Evolutionary conservation across 768 basidiomycete species (phyloP).

Genomic region (Leucocoprinus birnbaumii): DNA sequence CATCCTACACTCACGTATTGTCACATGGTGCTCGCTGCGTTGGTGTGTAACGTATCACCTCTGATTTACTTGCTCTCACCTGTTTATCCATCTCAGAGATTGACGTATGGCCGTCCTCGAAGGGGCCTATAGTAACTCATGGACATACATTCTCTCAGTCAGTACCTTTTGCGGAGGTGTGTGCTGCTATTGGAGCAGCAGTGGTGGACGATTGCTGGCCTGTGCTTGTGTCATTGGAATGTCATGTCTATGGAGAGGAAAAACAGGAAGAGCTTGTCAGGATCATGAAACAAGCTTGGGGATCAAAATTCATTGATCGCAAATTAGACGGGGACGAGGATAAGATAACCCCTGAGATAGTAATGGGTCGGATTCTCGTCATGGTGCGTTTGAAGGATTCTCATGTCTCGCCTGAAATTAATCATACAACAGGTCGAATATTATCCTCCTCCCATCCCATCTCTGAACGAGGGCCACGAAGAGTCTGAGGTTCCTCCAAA

Average conservation of each 20-base stretch:
- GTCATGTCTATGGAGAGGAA: conserved; percentile 46
- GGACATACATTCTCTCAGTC: conserved; percentile 56
- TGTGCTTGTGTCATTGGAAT: conserved; percentile 58
- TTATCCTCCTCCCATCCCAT: conserved; percentile 31
- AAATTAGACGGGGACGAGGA: conserved; percentile 34
- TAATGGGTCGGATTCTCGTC: conserved; percentile 51
- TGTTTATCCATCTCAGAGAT: conserved; percentile 36
- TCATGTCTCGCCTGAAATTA: not conserved
- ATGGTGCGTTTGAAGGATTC: conserved; percentile 39
- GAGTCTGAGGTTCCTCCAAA: conserved; percentile 16
- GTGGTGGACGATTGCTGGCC: conserved; percentile 48
- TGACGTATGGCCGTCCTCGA: conserved; percentile 60
- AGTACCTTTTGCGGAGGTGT: conserved; percentile 50
- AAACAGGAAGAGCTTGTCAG: conserved; percentile 52
- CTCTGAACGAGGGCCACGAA: conserved; percentile 18
- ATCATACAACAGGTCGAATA: conserved; percentile 42
- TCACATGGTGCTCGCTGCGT: conserved; percentile 51
- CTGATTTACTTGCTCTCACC: not conserved
- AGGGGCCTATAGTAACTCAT: conserved; percentile 57
- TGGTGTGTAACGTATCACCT: conserved; percentile 20
- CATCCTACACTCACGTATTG: conserved; percentile 54
- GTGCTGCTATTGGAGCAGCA: conserved; percentile 45
- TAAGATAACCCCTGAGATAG: conserved; percentile 36
- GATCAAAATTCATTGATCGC: conserved; percentile 43
- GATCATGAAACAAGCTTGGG: conserved; percentile 50